Evolutionary conservation across 1,284 basidiomycete genomes (phyloP).

Genomic region (Leucoagaricus sp.): DNA sequence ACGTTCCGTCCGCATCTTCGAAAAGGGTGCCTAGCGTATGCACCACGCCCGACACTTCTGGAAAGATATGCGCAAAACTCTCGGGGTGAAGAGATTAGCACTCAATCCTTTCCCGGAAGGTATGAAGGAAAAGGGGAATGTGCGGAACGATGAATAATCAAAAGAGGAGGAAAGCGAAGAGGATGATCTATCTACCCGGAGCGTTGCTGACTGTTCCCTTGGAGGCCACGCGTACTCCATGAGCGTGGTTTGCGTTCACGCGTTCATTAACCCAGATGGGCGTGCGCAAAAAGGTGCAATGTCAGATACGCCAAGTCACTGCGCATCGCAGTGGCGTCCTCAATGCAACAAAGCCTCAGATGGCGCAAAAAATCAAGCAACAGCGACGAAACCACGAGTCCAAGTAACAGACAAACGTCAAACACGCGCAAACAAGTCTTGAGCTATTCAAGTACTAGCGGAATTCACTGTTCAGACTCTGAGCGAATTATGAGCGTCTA

Average conservation of each 20-base stretch:
- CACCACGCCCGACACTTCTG: constrained; percentile 76
- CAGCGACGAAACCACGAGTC: neutral
- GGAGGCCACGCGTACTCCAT: neutral
- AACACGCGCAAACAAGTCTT: neutral
- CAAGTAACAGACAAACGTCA: neutral
- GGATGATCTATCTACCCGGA: neutral
- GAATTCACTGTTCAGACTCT: neutral
- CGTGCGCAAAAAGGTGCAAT: neutral
- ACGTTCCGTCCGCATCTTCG: constrained; percentile 63
- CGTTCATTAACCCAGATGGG: neutral
- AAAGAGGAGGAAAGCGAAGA: neutral
- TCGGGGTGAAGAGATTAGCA: constrained; percentile 62
- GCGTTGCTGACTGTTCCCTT: neutral
- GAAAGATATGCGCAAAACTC: constrained; percentile 72
- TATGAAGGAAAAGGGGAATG: neutral
- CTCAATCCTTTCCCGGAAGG: neutral
- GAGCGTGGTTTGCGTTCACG: neutral
- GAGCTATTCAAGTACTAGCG: neutral
- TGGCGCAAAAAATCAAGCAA: neutral
- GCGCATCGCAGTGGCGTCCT: neutral
- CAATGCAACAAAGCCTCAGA: no score
- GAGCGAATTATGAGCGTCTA: neutral
- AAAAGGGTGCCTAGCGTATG: constrained; percentile 95
- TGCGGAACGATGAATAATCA: neutral
- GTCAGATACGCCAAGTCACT: neutral